Percentiles rank a stretch among this genome's conserved stretches.
phyloP scores from a whole-genome alignment of 805 yeast genomes.

The Candida glaebosa region DNA sequence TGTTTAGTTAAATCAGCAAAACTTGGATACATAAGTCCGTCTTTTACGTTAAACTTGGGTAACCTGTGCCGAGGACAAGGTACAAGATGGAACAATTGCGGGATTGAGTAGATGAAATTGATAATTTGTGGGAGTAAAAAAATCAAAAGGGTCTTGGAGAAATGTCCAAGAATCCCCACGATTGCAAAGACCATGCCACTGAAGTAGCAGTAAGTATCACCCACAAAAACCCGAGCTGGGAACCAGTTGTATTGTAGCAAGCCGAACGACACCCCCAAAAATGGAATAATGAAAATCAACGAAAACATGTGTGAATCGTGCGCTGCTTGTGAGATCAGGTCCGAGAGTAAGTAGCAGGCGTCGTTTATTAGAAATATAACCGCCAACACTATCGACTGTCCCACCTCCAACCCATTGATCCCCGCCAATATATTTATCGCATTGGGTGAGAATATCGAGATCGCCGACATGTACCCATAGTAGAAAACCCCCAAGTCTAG shows the following conservation, averaged over 20 bases:
- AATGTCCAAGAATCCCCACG: conserved; percentile 94
- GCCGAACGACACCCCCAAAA: conserved; percentile 79
- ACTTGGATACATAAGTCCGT: conserved; percentile 72
- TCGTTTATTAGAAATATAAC: conserved; percentile 74
- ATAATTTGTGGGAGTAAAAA: conserved; percentile 88
- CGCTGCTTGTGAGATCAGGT: conserved; percentile 47
- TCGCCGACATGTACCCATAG: conserved; percentile 85
- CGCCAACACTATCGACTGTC: conserved; percentile 82
- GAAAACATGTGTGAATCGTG: conserved; percentile 81
- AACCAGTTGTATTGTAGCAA: conserved; percentile 78
- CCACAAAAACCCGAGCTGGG: conserved; percentile 93
- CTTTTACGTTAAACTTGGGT: conserved; percentile 67
- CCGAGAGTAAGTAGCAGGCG: conserved; percentile 53
- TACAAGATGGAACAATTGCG: conserved; percentile 81
- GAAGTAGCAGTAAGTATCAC: conserved; percentile 96
- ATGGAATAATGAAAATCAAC: conserved; percentile 75
- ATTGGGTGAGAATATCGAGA: conserved; percentile 92
- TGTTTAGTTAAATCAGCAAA: conserved; percentile 32
- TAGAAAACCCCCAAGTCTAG: conserved; percentile 78
- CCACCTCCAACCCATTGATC: conserved; percentile 93
- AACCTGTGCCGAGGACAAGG: conserved; percentile 96
- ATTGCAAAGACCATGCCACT: conserved; percentile 99
- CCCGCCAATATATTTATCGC: conserved; percentile 96
- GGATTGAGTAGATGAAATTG: conserved; percentile 87
- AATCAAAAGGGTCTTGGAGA: conserved; percentile 84